A percentile compares a stretch with the other conserved stretches of the same genome.
Evolutionary conservation across 148 eudicot genomes (phyloP).

Genomic region (Vaccinium myrtillus): DNA sequence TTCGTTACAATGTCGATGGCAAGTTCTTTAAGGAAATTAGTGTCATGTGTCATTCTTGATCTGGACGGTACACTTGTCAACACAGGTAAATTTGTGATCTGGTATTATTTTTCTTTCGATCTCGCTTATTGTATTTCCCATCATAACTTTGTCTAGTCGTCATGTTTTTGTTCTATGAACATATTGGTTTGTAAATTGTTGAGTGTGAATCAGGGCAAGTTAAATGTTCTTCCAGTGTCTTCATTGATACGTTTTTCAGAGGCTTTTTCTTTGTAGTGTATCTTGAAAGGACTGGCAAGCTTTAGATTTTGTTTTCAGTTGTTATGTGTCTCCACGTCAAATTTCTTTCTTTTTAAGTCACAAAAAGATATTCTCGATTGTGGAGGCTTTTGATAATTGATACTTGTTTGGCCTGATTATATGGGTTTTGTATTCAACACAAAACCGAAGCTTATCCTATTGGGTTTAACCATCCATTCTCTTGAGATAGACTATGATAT

Average conservation of each 20-base stretch:
- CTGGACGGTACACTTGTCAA: slow-evolving; percentile 79
- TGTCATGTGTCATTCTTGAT: slow-evolving; percentile 66
- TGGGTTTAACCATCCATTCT: not conserved
- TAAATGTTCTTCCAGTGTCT: slow-evolving; percentile 1
- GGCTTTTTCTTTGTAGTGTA: not conserved
- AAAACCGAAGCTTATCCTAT: not conserved
- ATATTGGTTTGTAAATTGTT: not conserved
- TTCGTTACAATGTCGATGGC: slow-evolving; percentile 36
- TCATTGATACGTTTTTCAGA: not conserved
- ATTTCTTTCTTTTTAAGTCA: not conserved
- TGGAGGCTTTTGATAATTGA: not conserved
- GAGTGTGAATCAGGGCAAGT: not conserved
- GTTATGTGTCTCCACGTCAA: not conserved
- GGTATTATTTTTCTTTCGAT: not conserved
- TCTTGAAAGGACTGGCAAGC: not conserved
- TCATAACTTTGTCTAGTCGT: not conserved
- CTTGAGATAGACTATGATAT: not conserved
- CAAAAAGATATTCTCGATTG: not conserved
- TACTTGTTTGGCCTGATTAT: not conserved
- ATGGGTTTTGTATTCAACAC: not conserved
- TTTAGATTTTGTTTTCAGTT: not conserved
- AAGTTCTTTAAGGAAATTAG: slow-evolving; percentile 47
- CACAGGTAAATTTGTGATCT: slow-evolving; percentile 39
- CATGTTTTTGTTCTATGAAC: not conserved
- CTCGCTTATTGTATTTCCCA: not conserved